These are phyloP conservation scores for Limnomonas spitsbergensis DNA, from an alignment of 139 green algal genomes.

Conservation along the genomic window DNA sequence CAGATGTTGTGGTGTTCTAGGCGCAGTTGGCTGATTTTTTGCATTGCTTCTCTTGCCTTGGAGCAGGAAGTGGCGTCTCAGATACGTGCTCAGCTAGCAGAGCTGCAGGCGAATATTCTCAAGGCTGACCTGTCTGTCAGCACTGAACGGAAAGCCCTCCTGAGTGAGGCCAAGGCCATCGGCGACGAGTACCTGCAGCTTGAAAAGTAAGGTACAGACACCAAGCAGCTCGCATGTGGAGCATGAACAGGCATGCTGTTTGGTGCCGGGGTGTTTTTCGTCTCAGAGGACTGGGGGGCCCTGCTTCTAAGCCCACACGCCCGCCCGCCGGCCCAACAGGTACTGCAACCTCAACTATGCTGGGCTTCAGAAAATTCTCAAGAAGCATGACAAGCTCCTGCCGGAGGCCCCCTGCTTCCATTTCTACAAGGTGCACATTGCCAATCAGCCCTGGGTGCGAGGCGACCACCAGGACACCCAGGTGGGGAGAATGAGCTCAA, in stretches of 20 bases:
- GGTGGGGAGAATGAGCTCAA: neutral
- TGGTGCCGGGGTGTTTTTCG: too few relatives aligned
- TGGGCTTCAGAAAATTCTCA: constrained; percentile 23
- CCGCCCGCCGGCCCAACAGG: neutral
- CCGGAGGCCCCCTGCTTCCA: constrained; percentile 5
- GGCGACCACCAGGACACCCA: constrained; percentile 41
- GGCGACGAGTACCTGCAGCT: constrained; percentile 19
- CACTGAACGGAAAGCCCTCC: neutral
- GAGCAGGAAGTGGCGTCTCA: neutral
- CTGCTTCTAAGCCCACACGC: too few relatives aligned
- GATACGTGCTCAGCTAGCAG: neutral
- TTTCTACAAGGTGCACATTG: constrained; percentile 29
- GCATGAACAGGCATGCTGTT: too few relatives aligned
- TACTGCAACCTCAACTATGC: constrained; percentile 26
- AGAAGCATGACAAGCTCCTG: constrained; percentile 24
- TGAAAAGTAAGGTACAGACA: constrained; percentile 4
- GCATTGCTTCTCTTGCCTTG: neutral
- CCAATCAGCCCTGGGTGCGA: constrained; percentile 34
- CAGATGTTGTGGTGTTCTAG: too few relatives aligned
- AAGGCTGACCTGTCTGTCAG: neutral
- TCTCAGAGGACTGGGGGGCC: too few relatives aligned
- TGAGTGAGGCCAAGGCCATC: neutral
- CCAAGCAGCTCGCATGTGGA: neutral
- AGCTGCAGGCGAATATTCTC: neutral
- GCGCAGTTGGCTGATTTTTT: too few relatives aligned